Evolutionary conservation across 1,284 basidiomycete species (phyloP), one percentile per base, ranked within the genome.

Genomic region (Marasmius fiardii): DNA sequence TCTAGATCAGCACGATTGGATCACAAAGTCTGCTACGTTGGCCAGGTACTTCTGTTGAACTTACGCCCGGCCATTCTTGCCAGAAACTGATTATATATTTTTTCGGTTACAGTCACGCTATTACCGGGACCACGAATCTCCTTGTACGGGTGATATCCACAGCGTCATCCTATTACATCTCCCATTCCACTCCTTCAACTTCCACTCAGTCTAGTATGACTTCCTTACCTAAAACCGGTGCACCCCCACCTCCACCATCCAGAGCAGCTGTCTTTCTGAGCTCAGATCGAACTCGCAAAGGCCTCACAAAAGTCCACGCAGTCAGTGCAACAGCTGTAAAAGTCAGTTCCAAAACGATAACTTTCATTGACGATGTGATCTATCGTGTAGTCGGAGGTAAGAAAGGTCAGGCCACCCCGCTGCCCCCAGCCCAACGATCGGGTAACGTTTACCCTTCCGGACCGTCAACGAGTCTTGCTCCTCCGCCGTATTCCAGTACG

Each of bases 1-100:
- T 23, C 79, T 82, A 0, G 83, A 88, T 54, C 81, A 90, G 53
- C 82, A 84, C 62, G 86, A 91, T 66, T 88, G 83, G 83, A 77
- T 93, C 58, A 81, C 90, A 51, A 82, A 79, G 59, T 80, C 85
- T 3, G 90, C 90, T 1, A 79, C 82, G 21, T 69, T 85, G 24
- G 74, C 88, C 60, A 90, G 88, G 89, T 86, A 66, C 43, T 77
- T 67, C 7, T 6, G 21, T 43, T 51, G 49, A n/a, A n/a, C n/a
- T n/a, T n/a, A n/a, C n/a, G n/a, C n/a, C n/a, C 16, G 37, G 18
- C 12, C 16, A 16, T 31, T 34, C 54, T 24, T 50, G n/a, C 28
- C 45, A 37, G 20, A 44, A 24, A 33, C 20, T 14, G 33, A 33
- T 39, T 44, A 16, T 51, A 20, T 28, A 10, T 14, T 43, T 51